Evolutionary conservation across 2,329 filamentous ascomycete genomes (phyloP), one percentile per base, ranked within the genome.

Genomic region (Pseudocercospora cruenta): DNA sequence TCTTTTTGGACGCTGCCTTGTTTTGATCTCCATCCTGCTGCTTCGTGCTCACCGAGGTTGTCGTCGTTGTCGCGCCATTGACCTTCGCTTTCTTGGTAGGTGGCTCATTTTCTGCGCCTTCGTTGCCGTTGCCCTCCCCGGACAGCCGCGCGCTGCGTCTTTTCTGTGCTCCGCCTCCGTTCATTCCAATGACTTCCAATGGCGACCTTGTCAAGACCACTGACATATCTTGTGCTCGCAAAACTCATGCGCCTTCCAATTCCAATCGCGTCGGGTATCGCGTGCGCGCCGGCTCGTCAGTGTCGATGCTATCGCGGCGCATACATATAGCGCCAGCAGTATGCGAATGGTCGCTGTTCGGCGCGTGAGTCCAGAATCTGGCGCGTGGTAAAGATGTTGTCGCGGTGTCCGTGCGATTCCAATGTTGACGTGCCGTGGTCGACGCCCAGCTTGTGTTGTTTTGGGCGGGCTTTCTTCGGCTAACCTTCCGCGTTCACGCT

Each of bases 111-210:
- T 82, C 81, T 9, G 73, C 78, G 53, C 79, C 78, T 5, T 81
- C 81, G 53, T 80, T 80, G 12, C 74, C 77, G 49, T 80, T 79
- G 7, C 81, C 81, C 53, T 80, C 80, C 58, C 78, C 67, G 62
- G 72, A 76, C 62, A 80, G 76, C 61, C 80, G 78, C 70, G 79
- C 80, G 71, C 82, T 84, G 72, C 80, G 77, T 73, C 82, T 77
- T 77, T 82, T 81, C 74, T 78, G 78, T 55, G 78, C 76, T 60
- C 82, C 82, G 71, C 79, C 76, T 67, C 81, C 80, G 70, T 80
- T 77, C 82, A 84, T 85, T 68, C 77, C 79, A 69, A 84, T 78
- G 33, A 77, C 73, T 77, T 82, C 78, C 67, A 84, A 74, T 66
- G 82, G 82, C 63, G 76, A 75, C 68, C 79, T 78, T 69, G 76